These are phyloP conservation scores for Boletellus sp. DNA, from an alignment of 768 basidiomycete genomes.

Conservation along the genomic window DNA sequence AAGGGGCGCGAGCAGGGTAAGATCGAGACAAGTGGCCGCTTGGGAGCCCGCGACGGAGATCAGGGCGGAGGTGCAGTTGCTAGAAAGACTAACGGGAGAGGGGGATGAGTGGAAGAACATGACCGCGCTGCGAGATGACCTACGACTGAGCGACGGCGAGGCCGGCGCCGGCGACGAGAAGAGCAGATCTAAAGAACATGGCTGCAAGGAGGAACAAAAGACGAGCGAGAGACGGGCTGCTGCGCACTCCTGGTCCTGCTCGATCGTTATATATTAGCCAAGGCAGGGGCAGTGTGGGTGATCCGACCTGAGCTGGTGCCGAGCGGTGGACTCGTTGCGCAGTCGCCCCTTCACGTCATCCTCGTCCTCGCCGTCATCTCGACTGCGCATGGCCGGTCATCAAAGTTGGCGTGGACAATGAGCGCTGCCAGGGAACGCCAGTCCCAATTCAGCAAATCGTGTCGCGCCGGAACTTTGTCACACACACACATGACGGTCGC, in stretches of 20 bases:
- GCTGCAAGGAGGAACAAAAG: not conserved
- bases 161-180: slow-evolving; percentile 33
- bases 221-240: not conserved
- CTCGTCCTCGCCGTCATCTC: too few species aligned
- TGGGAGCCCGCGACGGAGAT: slow-evolving; percentile 37
- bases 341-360: too few species aligned
- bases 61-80: slow-evolving; percentile 47
- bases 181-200: slow-evolving; percentile 26
- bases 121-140: slow-evolving; percentile 16
- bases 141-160: slow-evolving; percentile 44
- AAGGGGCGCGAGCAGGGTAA: slow-evolving; percentile 30
- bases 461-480: too few species aligned
- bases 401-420: too few species aligned
- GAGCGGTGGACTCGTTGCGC: too few species aligned
- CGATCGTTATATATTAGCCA: slow-evolving; percentile 17
- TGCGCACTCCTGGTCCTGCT: slow-evolving; percentile 8
- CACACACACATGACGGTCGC: too few species aligned
- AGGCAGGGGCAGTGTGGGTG: not conserved
- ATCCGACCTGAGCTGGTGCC: too few species aligned
- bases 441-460: too few species aligned
- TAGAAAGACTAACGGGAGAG: slow-evolving; percentile 5
- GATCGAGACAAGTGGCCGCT: slow-evolving; percentile 40
- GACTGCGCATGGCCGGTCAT: too few species aligned
- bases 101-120: not conserved
- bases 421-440: too few species aligned